Percentiles rank a stretch among this genome's conserved stretches.
Conservation (phyloP, 2,329 filamentous ascomycete species). For the Ramularia endophylla region DNA sequence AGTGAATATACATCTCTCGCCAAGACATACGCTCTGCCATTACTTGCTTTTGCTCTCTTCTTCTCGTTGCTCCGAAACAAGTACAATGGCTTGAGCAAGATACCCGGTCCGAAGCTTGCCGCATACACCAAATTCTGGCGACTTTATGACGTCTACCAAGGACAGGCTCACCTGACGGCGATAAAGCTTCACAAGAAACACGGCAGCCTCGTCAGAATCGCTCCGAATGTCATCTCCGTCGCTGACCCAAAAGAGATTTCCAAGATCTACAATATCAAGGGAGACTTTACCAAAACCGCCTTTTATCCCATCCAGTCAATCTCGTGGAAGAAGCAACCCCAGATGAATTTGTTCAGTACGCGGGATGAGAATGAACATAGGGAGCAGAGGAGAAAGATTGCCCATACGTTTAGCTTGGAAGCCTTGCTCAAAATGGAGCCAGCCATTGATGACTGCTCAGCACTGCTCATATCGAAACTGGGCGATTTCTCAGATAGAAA, state of each 20-base stretch:
- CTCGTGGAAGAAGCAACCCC: conserved; percentile 15
- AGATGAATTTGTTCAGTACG: conserved; percentile 30
- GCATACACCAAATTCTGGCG: conserved; percentile 20
- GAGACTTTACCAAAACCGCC: conserved; percentile 6
- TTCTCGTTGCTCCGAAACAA: no score
- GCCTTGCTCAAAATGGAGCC: conserved; percentile 9
- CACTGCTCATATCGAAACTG: conserved; percentile 1
- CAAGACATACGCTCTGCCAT: no score
- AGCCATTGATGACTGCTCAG: conserved; percentile 6
- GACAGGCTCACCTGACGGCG: conserved; percentile 18
- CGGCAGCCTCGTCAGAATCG: conserved; percentile 12
- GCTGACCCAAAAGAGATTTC: not conserved
- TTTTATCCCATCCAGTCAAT: conserved; percentile 29
- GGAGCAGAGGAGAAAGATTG: conserved; percentile 26
- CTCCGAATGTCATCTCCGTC: conserved; percentile 4
- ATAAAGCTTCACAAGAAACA: conserved; percentile 30
- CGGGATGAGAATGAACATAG: conserved; percentile 37
- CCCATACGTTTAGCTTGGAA: conserved; percentile 10
- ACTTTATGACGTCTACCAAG: conserved; percentile 15
- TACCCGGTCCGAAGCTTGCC: conserved; percentile 19
- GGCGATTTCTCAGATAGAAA: not conserved
- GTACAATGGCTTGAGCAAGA: conserved; percentile 7
- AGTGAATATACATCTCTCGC: no score
- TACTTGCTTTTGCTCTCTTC: no score
- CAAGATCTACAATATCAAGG: conserved; percentile 5